These are phyloP conservation scores for Rhizopogon salebrosus DNA, from an alignment of 768 basidiomycete species.

Conservation along the genomic window DNA sequence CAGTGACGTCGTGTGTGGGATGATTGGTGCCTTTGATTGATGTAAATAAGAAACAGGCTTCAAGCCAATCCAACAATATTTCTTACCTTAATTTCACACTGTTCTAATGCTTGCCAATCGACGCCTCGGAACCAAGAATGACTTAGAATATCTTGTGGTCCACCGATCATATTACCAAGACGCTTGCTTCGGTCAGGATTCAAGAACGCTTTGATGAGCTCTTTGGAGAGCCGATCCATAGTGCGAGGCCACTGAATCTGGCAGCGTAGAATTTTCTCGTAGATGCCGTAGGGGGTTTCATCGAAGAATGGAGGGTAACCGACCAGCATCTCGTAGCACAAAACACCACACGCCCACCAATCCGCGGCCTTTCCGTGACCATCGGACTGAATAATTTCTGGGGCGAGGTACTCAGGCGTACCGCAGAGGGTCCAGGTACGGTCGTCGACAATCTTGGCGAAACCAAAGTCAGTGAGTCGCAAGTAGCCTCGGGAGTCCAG, in stretches of 20 bases:
- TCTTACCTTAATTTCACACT: constrained; percentile 78
- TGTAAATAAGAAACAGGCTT: constrained; percentile 6
- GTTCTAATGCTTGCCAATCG: constrained; percentile 85
- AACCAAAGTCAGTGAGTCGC: constrained; percentile 95
- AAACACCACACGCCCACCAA: constrained; percentile 98
- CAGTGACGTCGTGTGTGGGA: constrained; percentile 71
- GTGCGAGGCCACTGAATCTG: constrained; percentile 87
- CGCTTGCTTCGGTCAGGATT: constrained; percentile 90
- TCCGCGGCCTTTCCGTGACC: constrained; percentile 98
- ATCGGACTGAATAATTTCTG: constrained; percentile 96
- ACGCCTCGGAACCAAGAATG: constrained; percentile 97
- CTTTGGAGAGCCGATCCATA: constrained; percentile 85
- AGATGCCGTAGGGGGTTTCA: constrained; percentile 96
- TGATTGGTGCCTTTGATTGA: constrained; percentile 68
- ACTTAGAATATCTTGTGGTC: constrained; percentile 83
- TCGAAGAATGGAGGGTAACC: constrained; percentile 99
- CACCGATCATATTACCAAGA: constrained; percentile 89
- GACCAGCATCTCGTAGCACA: constrained; percentile 98
- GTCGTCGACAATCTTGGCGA: constrained; percentile 96
- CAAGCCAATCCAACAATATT: not conserved
- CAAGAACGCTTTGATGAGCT: constrained; percentile 83
- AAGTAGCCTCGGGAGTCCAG: constrained; percentile 91
- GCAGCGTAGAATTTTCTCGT: constrained; percentile 92
- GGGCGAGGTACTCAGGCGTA: constrained; percentile 94
- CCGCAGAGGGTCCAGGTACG: constrained; percentile 98